Evolutionary conservation across 352 stramenopile genomes (phyloP).

Genomic region (Lagenidium sp.): DNA sequence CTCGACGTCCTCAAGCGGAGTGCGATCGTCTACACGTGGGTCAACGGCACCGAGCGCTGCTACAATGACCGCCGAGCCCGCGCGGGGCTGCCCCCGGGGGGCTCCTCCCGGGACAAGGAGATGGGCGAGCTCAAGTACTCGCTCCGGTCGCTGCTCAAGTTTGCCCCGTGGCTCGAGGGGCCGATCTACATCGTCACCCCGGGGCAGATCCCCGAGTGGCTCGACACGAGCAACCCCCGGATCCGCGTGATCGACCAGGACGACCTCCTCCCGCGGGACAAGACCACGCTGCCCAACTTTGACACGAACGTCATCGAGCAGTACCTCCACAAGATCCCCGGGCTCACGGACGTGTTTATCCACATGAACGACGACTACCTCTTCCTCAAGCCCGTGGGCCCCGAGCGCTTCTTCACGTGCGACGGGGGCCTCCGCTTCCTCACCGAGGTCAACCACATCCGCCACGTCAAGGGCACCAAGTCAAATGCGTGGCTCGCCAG

Average conservation of each 20-base stretch:
- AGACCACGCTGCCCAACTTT: constrained; percentile 55
- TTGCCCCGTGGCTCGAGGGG: constrained; percentile 65
- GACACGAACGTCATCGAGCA: constrained; percentile 85
- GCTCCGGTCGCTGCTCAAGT: constrained; percentile 71
- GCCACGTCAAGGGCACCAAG: constrained; percentile 49
- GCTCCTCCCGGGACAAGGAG: constrained; percentile 69
- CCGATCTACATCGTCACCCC: constrained; percentile 82
- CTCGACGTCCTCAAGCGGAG: constrained; percentile 46
- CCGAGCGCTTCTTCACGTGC: constrained; percentile 80
- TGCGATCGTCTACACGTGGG: constrained; percentile 83
- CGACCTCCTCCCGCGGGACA: constrained; percentile 51
- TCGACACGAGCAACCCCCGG: constrained; percentile 56
- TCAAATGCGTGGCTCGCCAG: constrained; percentile 66
- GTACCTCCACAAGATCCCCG: constrained; percentile 80
- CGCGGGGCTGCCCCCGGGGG: constrained; percentile 42
- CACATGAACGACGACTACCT: constrained; percentile 88
- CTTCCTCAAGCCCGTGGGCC: constrained; percentile 68
- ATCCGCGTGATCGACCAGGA: constrained; percentile 74
- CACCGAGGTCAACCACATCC: constrained; percentile 82
- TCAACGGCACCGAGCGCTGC: constrained; percentile 73
- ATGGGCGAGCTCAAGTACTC: constrained; percentile 86
- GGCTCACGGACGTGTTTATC: constrained; percentile 81
- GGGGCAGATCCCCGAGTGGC: constrained; percentile 74
- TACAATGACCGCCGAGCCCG: constrained; percentile 56
- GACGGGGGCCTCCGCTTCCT: constrained; percentile 61